Base-by-base conservation (phyloP, 2,329 filamentous ascomycete genomes). In the Sporothrix mexicana region DNA sequence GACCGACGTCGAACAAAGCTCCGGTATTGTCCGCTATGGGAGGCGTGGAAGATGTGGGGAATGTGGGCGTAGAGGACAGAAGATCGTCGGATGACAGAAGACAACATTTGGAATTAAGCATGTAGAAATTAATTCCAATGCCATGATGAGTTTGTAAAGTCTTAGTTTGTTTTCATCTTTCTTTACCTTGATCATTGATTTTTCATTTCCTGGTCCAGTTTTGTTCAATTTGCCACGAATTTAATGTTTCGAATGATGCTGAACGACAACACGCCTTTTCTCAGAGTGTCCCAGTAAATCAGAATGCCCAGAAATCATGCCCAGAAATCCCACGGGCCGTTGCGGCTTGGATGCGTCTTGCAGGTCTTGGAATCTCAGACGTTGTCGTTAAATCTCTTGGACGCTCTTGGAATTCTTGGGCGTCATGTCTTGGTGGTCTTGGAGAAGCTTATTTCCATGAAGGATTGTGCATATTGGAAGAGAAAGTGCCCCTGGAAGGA, bases 271-370 rank as follows among this genome's bases (percentile, higher is more conserved):
- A 36, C 30, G 7, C 30, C 30, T 36, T 36, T 2, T 36, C 30
- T 6, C 30, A 36, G 30, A 5, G 30, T 57, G 49, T 55, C 53
- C 53, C 53, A 30, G 15, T 15, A 8, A 36, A 25, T 17, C 25
- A 36, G 25, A n/a, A 17, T 59, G 13, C 55, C 55, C 55, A 59
- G 55, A 25, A n/a, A n/a, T n/a, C n/a, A 17, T 59, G 13, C 55
- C 55, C 55, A 59, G 25, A 5, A 7, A 17, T 7, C 13, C 55
- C 25, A 36, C 55, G 55, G 55, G 55, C 55, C 55, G 55, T 59
- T 59, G 55, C 55, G 55, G 55, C 55, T 59, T 59, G 55, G 55
- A 25, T 15, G 55, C n/a, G 55, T 57, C n/a, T 55, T 55, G 53
- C 20, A 4, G 7, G n/a, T 55, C 55, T 57, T 59, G 55, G 55